Percentiles rank a stretch among this genome's conserved stretches.
Conservation (phyloP, 306 rosid genomes). For the Ochetophila trinervis region DNA sequence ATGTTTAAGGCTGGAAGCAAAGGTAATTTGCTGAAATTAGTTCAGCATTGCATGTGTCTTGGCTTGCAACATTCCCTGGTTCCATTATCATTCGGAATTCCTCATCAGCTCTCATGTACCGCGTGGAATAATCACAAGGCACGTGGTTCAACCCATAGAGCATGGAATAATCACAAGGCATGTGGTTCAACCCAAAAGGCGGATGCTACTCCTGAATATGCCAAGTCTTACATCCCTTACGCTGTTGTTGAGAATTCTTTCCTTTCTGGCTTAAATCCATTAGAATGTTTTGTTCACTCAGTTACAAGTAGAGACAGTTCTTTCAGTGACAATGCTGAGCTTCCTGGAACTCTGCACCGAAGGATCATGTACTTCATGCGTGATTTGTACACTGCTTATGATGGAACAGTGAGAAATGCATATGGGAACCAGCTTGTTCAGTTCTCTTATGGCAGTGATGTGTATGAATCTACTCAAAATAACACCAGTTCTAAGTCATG, state of each 20-base stretch:
- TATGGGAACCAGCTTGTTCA: slow-evolving; percentile 79
- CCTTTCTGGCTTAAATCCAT: slow-evolving; percentile 82
- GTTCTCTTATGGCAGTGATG: slow-evolving; percentile 50
- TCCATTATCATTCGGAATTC: slow-evolving; percentile 66
- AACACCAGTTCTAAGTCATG: slow-evolving; percentile 2
- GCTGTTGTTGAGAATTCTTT: slow-evolving; percentile 83
- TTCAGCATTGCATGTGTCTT: slow-evolving; percentile 89
- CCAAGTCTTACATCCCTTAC: slow-evolving; percentile 65
- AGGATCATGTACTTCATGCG: slow-evolving; percentile 89
- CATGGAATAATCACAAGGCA: slow-evolving; percentile 71
- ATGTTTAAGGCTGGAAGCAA: slow-evolving; percentile 97
- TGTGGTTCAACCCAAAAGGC: slow-evolving; percentile 30
- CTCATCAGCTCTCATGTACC: slow-evolving; percentile 69
- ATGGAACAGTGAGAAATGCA: slow-evolving; percentile 87
- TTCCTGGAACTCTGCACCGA: slow-evolving; percentile 87
- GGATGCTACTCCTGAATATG: slow-evolving; percentile 35
- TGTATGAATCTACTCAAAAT: slow-evolving; percentile 23
- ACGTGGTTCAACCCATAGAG: slow-evolving; percentile 33
- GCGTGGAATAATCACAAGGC: slow-evolving; percentile 75
- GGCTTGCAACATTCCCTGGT: slow-evolving; percentile 89
- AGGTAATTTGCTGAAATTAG: slow-evolving; percentile 79
- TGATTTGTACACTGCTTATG: slow-evolving; percentile 70
- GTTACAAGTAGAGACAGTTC: slow-evolving; percentile 82
- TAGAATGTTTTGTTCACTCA: slow-evolving; percentile 93
- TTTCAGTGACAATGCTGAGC: slow-evolving; percentile 91